Evolutionary conservation across 2,329 filamentous ascomycete genomes (phyloP).

Genomic region (Onygena corvina): DNA sequence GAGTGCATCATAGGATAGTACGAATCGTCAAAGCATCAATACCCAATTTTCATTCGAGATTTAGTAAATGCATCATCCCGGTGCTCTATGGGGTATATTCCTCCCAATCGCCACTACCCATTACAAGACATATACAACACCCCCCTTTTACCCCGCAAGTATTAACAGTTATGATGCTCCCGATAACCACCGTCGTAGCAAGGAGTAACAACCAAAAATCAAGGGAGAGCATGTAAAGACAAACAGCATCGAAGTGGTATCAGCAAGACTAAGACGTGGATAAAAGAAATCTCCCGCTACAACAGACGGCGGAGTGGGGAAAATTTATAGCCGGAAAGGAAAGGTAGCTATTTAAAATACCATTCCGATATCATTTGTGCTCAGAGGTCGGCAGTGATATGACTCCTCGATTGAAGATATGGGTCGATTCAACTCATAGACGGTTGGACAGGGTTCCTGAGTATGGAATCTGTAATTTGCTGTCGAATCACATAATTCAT

Average conservation of each 20-base stretch:
- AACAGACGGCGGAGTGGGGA: background rate
- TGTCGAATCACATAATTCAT: constrained; percentile 14
- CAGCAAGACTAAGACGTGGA: background rate
- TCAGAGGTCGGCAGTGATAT: constrained; percentile 7
- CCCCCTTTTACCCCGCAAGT: background rate
- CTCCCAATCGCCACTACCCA: background rate
- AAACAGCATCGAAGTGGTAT: background rate
- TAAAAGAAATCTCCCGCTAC: background rate
- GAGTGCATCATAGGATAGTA: no score
- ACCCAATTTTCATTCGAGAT: no score
- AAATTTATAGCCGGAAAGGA: background rate
- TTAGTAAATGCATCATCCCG: background rate
- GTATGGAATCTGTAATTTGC: constrained; percentile 8
- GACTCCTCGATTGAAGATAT: constrained; percentile 6
- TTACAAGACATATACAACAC: background rate
- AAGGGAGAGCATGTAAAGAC: background rate
- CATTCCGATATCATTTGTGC: constrained; percentile 20
- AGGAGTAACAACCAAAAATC: background rate
- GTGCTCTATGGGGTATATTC: constrained; percentile 2
- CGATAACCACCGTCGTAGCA: background rate
- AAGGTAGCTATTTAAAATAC: constrained; percentile 21
- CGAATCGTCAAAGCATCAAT: background rate
- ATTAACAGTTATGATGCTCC: background rate
- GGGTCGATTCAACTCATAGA: constrained; percentile 16
- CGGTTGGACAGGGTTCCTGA: constrained; percentile 18